Conservation (phyloP, 1,284 basidiomycete genomes). For the Rhizopogon hawkerae region DNA sequence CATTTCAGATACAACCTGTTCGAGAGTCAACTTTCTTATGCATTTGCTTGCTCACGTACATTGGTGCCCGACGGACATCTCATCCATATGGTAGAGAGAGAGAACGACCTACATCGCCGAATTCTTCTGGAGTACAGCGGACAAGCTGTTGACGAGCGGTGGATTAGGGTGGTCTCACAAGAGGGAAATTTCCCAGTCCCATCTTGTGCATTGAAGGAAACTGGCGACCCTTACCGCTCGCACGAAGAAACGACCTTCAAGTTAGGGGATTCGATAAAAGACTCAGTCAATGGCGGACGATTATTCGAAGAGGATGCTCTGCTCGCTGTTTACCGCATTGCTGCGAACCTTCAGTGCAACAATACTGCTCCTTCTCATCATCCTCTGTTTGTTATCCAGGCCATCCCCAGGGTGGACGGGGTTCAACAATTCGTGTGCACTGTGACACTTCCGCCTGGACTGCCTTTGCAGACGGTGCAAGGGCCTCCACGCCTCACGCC, state of each 20-base stretch:
- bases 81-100: conserved; percentile 55
- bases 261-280: conserved; percentile 24
- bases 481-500: conserved; percentile 40
- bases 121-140: conserved; percentile 33
- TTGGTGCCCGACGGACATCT: conserved; percentile 41
- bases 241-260: conserved; percentile 40
- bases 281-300: conserved; percentile 50
- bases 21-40: conserved; percentile 52
- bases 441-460: conserved; percentile 38
- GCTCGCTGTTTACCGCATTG: conserved; percentile 45
- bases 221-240: conserved; percentile 34
- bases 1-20: conserved; percentile 48
- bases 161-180: conserved; percentile 38
- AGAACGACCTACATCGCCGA: conserved; percentile 46
- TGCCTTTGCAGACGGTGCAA: conserved; percentile 32
- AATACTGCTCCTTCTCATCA: conserved; percentile 3
- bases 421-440: conserved; percentile 35
- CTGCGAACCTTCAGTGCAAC: conserved; percentile 19
- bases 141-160: conserved; percentile 24
- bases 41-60: conserved; percentile 40
- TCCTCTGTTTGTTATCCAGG: conserved; percentile 35
- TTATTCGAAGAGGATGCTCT: conserved; percentile 49
- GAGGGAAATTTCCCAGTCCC: conserved; percentile 37
- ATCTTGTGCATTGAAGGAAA: conserved; percentile 34
- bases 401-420: conserved; percentile 8